Evolutionary conservation across 306 rosid species (phyloP).

Genomic region (Luffa aegyptiaca): DNA sequence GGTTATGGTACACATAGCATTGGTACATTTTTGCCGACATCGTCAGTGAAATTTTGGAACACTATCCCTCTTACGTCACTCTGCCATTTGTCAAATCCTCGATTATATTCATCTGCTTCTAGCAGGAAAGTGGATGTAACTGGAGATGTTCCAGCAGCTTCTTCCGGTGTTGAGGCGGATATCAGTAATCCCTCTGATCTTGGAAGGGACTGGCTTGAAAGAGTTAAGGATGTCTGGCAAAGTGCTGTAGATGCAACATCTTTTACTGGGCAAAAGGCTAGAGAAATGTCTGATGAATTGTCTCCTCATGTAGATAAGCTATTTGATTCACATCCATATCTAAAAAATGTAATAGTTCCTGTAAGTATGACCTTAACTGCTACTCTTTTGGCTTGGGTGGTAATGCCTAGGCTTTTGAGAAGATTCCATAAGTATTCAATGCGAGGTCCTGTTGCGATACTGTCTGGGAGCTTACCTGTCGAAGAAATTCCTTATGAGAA

Average conservation of each 20-base stretch:
- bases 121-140: constrained; percentile 32
- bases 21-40: constrained; percentile 19
- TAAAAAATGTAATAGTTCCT: constrained; percentile 47
- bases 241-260: constrained; percentile 45
- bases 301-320: constrained; percentile 52
- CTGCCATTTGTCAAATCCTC: constrained; percentile 17
- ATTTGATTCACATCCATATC: constrained; percentile 61
- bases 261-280: constrained; percentile 44
- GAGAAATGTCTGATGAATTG: constrained; percentile 52
- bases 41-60: constrained; percentile 12
- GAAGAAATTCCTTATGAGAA: constrained; percentile 62
- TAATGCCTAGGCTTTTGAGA: constrained; percentile 77
- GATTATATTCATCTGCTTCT: constrained; percentile 32
- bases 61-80: constrained; percentile 23
- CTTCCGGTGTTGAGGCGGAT: constrained; percentile 42
- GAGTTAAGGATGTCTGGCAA: constrained; percentile 47
- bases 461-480: constrained; percentile 24
- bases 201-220: constrained; percentile 46
- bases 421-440: constrained; percentile 60
- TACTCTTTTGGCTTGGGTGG: constrained; percentile 65
- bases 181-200: constrained; percentile 19
- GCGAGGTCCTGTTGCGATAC: constrained; percentile 42
- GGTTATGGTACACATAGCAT: constrained; percentile 13
- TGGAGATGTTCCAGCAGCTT: constrained; percentile 35
- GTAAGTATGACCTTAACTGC: constrained; percentile 52